These are phyloP conservation scores for Zea luxurians DNA, from an alignment of 176 grass and related monocot genomes.

Conservation along the genomic window DNA sequence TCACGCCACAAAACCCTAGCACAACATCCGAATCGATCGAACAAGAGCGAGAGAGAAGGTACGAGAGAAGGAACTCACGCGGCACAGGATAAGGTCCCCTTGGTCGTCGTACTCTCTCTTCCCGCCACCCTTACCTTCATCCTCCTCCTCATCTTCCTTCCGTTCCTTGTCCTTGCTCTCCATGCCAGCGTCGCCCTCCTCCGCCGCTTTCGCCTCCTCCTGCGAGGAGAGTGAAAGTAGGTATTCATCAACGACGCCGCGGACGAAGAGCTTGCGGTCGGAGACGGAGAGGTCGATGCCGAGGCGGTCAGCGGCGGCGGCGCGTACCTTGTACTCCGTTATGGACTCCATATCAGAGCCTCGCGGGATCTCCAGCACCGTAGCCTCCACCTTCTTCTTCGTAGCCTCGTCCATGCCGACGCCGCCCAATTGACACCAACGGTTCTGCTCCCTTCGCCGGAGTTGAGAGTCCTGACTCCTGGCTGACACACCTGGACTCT, in stretches of 20 bases:
- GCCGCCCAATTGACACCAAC: neutral
- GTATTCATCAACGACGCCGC: conserved; percentile 63
- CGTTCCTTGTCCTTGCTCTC: conserved; percentile 30
- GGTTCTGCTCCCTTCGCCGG: conserved; percentile 1
- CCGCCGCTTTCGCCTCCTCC: conserved; percentile 18
- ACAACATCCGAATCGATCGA: conserved; percentile 26
- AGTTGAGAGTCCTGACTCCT: neutral
- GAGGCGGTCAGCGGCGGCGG: conserved; percentile 57
- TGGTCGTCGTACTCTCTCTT: conserved; percentile 66
- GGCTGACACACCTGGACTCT: neutral
- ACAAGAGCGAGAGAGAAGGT: neutral
- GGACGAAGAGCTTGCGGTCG: conserved; percentile 70
- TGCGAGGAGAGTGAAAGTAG: conserved; percentile 39
- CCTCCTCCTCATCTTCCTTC: conserved; percentile 23
- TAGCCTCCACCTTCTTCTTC: conserved; percentile 60
- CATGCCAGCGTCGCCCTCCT: neutral
- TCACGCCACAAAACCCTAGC: conserved; percentile 37
- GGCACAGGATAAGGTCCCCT: conserved; percentile 82
- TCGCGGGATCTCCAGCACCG: conserved; percentile 72
- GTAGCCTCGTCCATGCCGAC: conserved; percentile 52
- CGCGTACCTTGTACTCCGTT: conserved; percentile 72
- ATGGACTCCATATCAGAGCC: conserved; percentile 61
- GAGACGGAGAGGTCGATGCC: conserved; percentile 68
- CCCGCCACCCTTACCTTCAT: neutral
- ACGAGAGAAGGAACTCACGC: conserved; percentile 48